Evolutionary conservation across 2,329 filamentous ascomycete species (phyloP).

Genomic region (Zymoseptoria crescenta): DNA sequence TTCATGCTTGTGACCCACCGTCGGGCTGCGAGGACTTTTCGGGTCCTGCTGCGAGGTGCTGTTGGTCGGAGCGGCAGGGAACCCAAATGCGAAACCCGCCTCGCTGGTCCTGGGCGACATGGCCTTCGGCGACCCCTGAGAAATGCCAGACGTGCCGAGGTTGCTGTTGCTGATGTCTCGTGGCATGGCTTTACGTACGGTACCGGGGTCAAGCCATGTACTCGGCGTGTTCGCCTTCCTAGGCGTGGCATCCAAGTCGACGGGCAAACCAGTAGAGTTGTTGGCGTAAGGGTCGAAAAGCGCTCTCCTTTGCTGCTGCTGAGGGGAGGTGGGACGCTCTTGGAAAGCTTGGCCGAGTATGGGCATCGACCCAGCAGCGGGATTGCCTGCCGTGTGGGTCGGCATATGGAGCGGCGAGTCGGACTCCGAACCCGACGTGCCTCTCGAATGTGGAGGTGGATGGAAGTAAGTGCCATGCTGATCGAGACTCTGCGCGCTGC

Average conservation of each 20-base stretch:
- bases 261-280: background rate
- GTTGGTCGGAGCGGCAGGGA: background rate
- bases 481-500: conserved; percentile 14
- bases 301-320: conserved; percentile 10
- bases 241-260: conserved; percentile 18
- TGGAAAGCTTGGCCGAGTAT: conserved; percentile 6
- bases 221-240: conserved; percentile 7
- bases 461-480: conserved; percentile 1
- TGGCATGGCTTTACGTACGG: conserved; percentile 14
- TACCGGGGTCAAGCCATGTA: conserved; percentile 9
- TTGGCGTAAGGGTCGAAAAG: background rate
- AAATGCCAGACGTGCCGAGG: conserved; percentile 12
- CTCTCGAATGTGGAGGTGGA: background rate
- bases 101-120: background rate
- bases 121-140: conserved; percentile 36
- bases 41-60: background rate
- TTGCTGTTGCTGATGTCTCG: conserved; percentile 2
- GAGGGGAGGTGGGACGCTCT: conserved; percentile 14
- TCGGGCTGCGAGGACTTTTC: background rate
- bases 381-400: conserved; percentile 15
- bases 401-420: background rate
- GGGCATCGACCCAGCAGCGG: conserved; percentile 5
- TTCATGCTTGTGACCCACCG: background rate
- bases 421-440: background rate
- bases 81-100: background rate